Percentiles rank a stretch among this genome's conserved stretches.
Conservation (phyloP, 2,329 filamentous ascomycete species). For the Magnaporthiopsis incrustans region DNA sequence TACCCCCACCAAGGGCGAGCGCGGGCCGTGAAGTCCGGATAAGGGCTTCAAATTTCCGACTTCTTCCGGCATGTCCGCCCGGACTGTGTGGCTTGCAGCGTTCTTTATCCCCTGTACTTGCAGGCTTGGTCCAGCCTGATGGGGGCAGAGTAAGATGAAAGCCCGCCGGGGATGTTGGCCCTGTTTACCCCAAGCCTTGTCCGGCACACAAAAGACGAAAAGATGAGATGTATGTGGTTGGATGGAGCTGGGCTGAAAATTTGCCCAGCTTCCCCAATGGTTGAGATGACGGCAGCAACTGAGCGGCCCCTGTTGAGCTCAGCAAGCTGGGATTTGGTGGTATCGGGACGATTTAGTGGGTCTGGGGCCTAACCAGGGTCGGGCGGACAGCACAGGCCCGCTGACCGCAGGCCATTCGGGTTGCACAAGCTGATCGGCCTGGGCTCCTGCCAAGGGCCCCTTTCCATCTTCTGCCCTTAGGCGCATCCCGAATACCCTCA, state of each 20-base stretch:
- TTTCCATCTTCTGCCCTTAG: background rate
- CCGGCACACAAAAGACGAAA: background rate
- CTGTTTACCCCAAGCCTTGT: conserved; percentile 3
- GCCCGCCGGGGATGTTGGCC: background rate
- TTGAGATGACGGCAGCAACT: conserved; percentile 5
- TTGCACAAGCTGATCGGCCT: background rate
- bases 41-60: background rate
- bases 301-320: conserved; percentile 3
- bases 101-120: no score
- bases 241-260: background rate
- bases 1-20: background rate
- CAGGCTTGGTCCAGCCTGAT: no score
- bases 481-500: background rate
- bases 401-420: background rate
- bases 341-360: background rate
- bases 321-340: background rate
- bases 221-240: background rate
- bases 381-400: background rate
- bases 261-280: conserved; percentile 5
- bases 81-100: background rate
- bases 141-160: background rate
- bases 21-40: background rate
- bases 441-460: no score
- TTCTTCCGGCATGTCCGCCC: background rate
- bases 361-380: background rate